Conservation (phyloP, 108 stramenopile genomes). For the Parietichytrium sp. region DNA sequence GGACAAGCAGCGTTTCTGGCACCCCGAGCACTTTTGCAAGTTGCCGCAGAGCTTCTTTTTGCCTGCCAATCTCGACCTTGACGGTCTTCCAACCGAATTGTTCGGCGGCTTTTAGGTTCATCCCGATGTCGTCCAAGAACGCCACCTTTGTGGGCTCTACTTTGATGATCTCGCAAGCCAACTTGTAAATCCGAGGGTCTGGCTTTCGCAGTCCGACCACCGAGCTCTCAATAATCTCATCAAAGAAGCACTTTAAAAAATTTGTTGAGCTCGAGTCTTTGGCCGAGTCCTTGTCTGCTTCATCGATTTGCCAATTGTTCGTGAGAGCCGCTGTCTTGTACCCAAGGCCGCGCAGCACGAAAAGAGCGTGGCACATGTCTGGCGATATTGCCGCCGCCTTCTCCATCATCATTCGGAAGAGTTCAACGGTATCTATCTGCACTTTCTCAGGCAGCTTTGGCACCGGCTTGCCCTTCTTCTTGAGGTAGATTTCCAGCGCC, state of each 20-base stretch:
- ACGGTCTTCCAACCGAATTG: conserved; percentile 15
- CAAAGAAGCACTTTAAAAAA: background rate
- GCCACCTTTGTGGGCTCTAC: background rate
- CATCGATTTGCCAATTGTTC: conserved; percentile 35
- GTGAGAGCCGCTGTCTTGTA: background rate
- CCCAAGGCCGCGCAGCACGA: conserved; percentile 26
- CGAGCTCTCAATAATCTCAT: conserved; percentile 11
- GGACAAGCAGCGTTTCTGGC: background rate
- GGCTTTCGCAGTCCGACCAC: conserved; percentile 2
- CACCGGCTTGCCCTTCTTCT: background rate
- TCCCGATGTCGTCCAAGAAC: conserved; percentile 26
- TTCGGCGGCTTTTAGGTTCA: conserved; percentile 6
- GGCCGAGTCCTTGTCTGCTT: too few species aligned
- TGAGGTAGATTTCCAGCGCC: background rate
- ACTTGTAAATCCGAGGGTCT: background rate
- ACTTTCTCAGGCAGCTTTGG: background rate
- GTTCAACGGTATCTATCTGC: background rate
- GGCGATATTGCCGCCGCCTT: background rate
- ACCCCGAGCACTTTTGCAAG: background rate
- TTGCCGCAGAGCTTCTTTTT: background rate
- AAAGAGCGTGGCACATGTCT: conserved; percentile 35
- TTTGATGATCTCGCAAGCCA: background rate
- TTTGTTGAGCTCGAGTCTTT: conserved; percentile 38
- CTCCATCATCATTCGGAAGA: conserved; percentile 1
- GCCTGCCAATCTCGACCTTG: conserved; percentile 10